Evolutionary conservation across 2,329 filamentous ascomycete species (phyloP).

Genomic region (Fusarium sp.): DNA sequence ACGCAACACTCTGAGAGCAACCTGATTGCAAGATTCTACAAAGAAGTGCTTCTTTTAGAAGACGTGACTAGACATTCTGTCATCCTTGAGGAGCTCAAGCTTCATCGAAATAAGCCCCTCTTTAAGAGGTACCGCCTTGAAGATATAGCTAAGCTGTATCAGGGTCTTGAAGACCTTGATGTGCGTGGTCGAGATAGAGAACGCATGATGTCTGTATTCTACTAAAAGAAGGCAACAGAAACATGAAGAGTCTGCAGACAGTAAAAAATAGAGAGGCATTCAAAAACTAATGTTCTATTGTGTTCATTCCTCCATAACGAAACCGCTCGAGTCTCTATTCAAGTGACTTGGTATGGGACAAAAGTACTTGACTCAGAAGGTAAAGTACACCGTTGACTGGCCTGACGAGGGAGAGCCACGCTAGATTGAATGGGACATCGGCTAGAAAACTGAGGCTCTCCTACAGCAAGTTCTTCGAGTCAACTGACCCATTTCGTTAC

Average conservation of each 20-base stretch:
- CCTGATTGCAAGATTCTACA: not conserved
- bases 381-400: too few species aligned
- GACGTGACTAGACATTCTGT: not conserved
- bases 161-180: not conserved
- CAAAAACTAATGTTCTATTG: not conserved
- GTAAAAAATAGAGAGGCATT: fast-evolving
- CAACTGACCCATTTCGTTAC: not conserved
- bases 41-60: not conserved
- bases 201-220: not conserved
- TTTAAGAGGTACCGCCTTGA: too few species aligned
- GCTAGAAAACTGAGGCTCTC: not conserved
- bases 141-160: not conserved
- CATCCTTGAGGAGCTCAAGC: not conserved
- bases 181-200: not conserved
- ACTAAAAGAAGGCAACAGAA: fast-evolving
- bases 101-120: not conserved
- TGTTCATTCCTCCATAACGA: too few species aligned
- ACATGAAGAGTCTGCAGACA: too few species aligned
- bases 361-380: not conserved
- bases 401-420: not conserved
- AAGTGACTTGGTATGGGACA: not conserved
- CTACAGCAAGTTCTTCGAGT: not conserved
- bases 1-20: not conserved
- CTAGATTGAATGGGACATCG: not conserved
- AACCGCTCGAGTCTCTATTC: not conserved